phyloP scores from a whole-genome alignment of 2,329 filamentous ascomycete genomes.

The Ramularia collo-cygni region DNA sequence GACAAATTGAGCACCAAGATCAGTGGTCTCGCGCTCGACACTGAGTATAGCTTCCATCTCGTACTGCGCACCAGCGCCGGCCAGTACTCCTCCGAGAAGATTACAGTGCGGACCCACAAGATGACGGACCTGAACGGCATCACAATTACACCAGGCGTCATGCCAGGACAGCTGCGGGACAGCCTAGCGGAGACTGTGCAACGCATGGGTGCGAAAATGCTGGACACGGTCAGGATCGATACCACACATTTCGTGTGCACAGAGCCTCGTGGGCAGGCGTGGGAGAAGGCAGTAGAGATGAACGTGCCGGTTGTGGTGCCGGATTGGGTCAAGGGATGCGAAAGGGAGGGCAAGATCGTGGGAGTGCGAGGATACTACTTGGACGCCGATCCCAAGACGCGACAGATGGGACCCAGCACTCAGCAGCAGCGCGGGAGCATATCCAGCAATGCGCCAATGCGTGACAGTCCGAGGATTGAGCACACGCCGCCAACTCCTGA shows the following conservation, averaged over 20 bases:
- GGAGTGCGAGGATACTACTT: conserved; percentile 95
- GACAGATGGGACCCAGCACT: conserved; percentile 43
- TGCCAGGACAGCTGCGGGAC: conserved; percentile 67
- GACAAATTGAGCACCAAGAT: conserved; percentile 96
- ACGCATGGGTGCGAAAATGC: conserved; percentile 85
- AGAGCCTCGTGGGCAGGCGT: conserved; percentile 78
- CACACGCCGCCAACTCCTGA: conserved; percentile 48
- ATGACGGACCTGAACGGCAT: conserved; percentile 97
- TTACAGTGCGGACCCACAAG: conserved; percentile 87
- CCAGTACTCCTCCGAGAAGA: conserved; percentile 73
- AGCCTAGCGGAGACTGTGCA: conserved; percentile 69
- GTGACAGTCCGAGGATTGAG: conserved; percentile 42
- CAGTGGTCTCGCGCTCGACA: conserved; percentile 89
- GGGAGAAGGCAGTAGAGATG: conserved; percentile 96
- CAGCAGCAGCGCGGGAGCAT: conserved; percentile 24
- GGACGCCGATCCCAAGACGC: conserved; percentile 66
- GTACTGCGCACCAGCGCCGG: conserved; percentile 86
- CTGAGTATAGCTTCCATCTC: conserved; percentile 90
- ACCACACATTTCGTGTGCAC: conserved; percentile 98
- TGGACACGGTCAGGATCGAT: conserved; percentile 86
- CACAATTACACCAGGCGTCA: conserved; percentile 83
- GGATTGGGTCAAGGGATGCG: conserved; percentile 97
- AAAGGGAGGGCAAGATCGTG: conserved; percentile 83
- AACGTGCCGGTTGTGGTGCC: conserved; percentile 96
- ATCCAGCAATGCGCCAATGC: conserved; percentile 25